These are phyloP conservation scores for Trichocladium antarcticum DNA, from an alignment of 495 filamentous ascomycete genomes.

Conservation along the genomic window DNA sequence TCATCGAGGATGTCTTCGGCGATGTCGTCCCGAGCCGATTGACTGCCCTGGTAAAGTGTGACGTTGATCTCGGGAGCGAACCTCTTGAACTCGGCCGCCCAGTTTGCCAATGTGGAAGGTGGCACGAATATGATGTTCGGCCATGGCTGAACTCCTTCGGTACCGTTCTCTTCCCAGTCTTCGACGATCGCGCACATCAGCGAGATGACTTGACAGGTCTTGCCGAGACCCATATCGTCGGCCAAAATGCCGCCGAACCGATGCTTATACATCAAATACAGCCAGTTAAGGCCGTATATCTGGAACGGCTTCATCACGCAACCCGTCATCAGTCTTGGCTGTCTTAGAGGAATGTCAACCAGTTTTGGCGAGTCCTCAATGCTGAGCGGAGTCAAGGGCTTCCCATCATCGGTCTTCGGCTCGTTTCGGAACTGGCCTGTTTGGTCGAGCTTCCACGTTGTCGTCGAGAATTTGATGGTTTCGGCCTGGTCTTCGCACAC, in stretches of 20 bases:
- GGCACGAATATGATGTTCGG: slow-evolving; percentile 87
- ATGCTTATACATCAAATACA: slow-evolving; percentile 65
- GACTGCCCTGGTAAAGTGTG: slow-evolving; percentile 69
- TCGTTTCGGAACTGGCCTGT: slow-evolving; percentile 40
- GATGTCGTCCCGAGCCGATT: slow-evolving; percentile 52
- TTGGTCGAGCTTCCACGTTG: slow-evolving; percentile 66
- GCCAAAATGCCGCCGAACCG: slow-evolving; percentile 79
- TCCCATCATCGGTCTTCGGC: slow-evolving; percentile 16
- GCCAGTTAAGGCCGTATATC: slow-evolving; percentile 89
- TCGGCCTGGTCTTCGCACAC: slow-evolving; percentile 59
- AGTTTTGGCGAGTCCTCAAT: slow-evolving; percentile 15
- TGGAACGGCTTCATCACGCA: slow-evolving; percentile 83
- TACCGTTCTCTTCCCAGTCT: slow-evolving; percentile 21
- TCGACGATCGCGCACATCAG: slow-evolving; percentile 76
- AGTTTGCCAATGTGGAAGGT: slow-evolving; percentile 87
- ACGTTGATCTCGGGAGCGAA: slow-evolving; percentile 71
- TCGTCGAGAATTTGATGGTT: slow-evolving; percentile 56
- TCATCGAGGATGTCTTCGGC: slow-evolving; percentile 54
- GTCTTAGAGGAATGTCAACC: slow-evolving; percentile 34
- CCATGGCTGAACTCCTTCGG: slow-evolving; percentile 43
- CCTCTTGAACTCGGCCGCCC: slow-evolving; percentile 77
- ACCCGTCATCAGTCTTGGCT: slow-evolving; percentile 60
- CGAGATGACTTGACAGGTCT: slow-evolving; percentile 92
- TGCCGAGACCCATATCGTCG: slow-evolving; percentile 96
- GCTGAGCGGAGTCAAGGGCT: slow-evolving; percentile 23